Evolutionary conservation across 2,329 filamentous ascomycete species (phyloP).

Genomic region (Penicillium sp.): DNA sequence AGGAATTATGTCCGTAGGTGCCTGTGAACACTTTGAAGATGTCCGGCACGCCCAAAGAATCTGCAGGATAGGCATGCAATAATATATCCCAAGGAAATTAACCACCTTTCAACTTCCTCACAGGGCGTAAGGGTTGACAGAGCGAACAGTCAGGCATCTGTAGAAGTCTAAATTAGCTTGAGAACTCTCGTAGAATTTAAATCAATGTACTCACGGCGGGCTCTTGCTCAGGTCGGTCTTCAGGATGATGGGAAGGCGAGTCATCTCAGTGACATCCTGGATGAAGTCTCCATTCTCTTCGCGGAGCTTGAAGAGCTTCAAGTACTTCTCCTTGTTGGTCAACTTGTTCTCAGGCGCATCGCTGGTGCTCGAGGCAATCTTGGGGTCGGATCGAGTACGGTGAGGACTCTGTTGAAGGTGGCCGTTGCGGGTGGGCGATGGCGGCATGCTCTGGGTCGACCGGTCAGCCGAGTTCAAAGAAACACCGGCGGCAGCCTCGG

Average conservation of each 20-base stretch:
- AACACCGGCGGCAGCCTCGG: conserved; percentile 88
- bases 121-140: conserved; percentile 52
- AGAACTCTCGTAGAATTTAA: neutral
- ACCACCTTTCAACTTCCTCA: conserved; percentile 25
- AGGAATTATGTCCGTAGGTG: conserved; percentile 23
- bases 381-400: conserved; percentile 91
- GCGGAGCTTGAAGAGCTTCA: conserved; percentile 81
- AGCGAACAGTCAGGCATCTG: conserved; percentile 52
- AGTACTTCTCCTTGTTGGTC: conserved; percentile 93
- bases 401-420: conserved; percentile 68
- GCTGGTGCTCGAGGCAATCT: conserved; percentile 65
- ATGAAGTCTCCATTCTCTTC: conserved; percentile 96
- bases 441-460: conserved; percentile 91
- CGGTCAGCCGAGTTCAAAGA: conserved; percentile 74
- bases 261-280: conserved; percentile 98
- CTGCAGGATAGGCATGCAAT: conserved; percentile 28
- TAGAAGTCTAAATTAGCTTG: conserved; percentile 21
- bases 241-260: conserved; percentile 90
- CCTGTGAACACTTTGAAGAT: conserved; percentile 6
- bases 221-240: conserved; percentile 99
- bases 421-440: conserved; percentile 77
- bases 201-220: conserved; percentile 77
- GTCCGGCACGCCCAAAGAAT: conserved; percentile 15
- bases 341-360: conserved; percentile 77
- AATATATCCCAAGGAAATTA: conserved; percentile 22